Base-by-base conservation (phyloP, 139 green algal genomes). In the Chlamydomonas incerta region DNA sequence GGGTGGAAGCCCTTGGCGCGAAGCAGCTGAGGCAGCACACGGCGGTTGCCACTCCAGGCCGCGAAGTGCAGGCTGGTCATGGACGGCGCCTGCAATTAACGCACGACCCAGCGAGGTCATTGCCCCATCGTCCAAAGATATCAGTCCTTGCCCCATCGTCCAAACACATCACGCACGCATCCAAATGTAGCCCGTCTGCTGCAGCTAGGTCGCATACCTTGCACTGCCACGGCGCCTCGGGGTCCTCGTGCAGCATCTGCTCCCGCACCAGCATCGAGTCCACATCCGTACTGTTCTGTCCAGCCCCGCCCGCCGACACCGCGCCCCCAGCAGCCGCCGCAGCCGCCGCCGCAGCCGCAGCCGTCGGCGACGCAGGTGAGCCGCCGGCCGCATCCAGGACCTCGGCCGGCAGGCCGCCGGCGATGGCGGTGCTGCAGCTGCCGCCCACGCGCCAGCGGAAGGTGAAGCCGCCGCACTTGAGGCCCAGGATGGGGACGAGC, bases 221-320 rank as follows among this genome's bases (percentile, higher is more conserved):
- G 79, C 79, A 85, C 66, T 55, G 46, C 79, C 79, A 85, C 17
- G 79, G 79, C 50, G 66, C 75, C 79, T 85, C 79, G 13, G 65
- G 79, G 79, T 85, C 79, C 50, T 85, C 79, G 33, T 85, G 65
- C 24, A 85, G 47, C 79, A 85, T 85, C 67, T 85, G 79, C 68
- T 85, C 79, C 1, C 79, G 65, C 18, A 85, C 60, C 31, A 85
- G 37, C 23, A 85, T 33, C 1, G 65, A 47, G n/a, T 85, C 79
- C 15, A 85, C 29, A 31, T 85, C 75, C 50, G 47, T 24, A 0
- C 26, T 31, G 52, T 52, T 33, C 23, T 14, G 55, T 4, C 50
- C n/a, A 13, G n/a, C 1, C 50, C 50, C 5, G 28, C 52, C 33
- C 33, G 33, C 33, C 2, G 29, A 29, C 29, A 1, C 63, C n/a